These are phyloP conservation scores for Suhomyces atakaporum DNA, from an alignment of 1,139 yeast species.

Conservation along the genomic window DNA sequence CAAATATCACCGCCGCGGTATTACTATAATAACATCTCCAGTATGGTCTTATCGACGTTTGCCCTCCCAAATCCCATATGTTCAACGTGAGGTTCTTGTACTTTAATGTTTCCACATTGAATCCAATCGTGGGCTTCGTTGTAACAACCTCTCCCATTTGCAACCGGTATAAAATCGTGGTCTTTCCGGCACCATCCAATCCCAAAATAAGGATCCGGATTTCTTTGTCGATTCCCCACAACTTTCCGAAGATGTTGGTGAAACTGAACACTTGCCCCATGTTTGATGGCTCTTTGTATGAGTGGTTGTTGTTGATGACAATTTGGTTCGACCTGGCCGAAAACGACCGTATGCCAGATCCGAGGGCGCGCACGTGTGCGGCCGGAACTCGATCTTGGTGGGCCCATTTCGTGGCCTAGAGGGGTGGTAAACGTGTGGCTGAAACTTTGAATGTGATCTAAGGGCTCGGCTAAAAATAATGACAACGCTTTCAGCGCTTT, in stretches of 20 bases:
- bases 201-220: constrained; percentile 90
- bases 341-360: no score
- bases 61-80: constrained; percentile 93
- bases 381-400: no score
- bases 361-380: no score
- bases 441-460: no score
- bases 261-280: constrained; percentile 88
- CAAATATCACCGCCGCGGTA: constrained; percentile 95
- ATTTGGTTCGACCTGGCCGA: no score
- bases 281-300: background rate
- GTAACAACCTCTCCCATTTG: constrained; percentile 94
- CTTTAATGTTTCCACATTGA: constrained; percentile 90
- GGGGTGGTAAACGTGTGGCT: no score
- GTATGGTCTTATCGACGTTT: constrained; percentile 93
- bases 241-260: constrained; percentile 70
- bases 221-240: constrained; percentile 91
- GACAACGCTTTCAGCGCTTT: no score
- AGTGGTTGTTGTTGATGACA: constrained; percentile 1
- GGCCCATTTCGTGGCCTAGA: background rate
- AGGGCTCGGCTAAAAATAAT: no score
- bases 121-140: constrained; percentile 92
- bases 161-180: constrained; percentile 87
- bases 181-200: constrained; percentile 97
- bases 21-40: constrained; percentile 98
- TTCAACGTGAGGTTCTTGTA: constrained; percentile 90